Base-by-base conservation (phyloP, 1,139 yeast species). In the Starmera stellimalicola region DNA sequence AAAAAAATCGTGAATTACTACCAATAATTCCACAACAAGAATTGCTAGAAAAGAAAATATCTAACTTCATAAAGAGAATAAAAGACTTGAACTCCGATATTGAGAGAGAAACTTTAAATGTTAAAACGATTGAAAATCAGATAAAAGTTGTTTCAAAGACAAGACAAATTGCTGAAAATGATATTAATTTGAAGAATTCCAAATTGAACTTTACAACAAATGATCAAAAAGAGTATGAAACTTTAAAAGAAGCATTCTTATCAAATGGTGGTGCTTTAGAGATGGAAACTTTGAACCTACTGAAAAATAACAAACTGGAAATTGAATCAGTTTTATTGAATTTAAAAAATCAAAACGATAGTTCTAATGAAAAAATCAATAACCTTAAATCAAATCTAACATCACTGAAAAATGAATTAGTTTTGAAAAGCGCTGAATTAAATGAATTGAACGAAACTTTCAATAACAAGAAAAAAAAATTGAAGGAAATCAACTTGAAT, bases 181-280 rank as follows among this genome's bases (percentile, higher is more conserved):
- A 67, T 33, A 48, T 60, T 20, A 58, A 45, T 39, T 58, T 42
- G 36, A 58, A 45, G 26, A 52, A 55, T 14, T 55, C 58, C 16
- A 37, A 45, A 2, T 58, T 63, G 29, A 51, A 55, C 16, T 49
- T 79, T 16, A 61, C 75, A 3, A 62, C 67, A 1, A 73, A 66
- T 11, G 81, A 73, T 25, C 63, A 74, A 29, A 55, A 61, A 18
- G 78, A 77, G 35, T 87, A 85, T 51, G 78, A 77, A 32, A 30
- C 39, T 2, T 59, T 85, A 38, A 70, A 84, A 47, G 73, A 73
- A 15, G 48, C 62, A 35, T 84, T 73, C 45, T 57, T 81, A 31
- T 58, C 72, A 18, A 57, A 58, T 24, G 78, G 76, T 2, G 88
- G 88, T 17, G 68, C 78, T 8, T 57, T 64, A 27, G 62, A 77